A percentile compares a stretch with the other conserved stretches of the same genome.
These are phyloP conservation scores for Macrocybe gigantea DNA, from an alignment of 768 basidiomycete species.

Conservation along the genomic window DNA sequence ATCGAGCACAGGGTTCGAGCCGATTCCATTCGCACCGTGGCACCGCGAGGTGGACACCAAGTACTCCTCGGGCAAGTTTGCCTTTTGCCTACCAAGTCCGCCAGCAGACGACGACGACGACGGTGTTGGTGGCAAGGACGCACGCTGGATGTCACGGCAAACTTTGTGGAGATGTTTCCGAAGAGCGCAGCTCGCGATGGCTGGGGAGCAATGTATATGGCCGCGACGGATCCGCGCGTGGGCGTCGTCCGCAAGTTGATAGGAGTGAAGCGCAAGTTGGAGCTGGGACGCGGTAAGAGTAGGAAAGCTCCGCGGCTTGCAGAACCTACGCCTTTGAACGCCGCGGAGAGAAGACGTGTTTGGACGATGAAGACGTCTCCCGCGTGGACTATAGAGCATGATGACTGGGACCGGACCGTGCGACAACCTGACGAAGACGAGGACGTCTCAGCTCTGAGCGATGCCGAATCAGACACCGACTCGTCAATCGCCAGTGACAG, in stretches of 20 bases:
- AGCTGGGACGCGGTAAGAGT: background rate
- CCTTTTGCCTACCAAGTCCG: conserved; percentile 46
- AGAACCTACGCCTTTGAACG: too few relatives aligned
- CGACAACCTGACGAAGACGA: conserved; percentile 18
- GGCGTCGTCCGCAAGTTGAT: conserved; percentile 63
- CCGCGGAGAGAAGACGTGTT: too few relatives aligned
- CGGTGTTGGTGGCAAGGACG: background rate
- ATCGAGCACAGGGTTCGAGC: conserved; percentile 44
- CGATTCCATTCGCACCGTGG: conserved; percentile 65
- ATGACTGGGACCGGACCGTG: conserved; percentile 39
- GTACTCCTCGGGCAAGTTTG: conserved; percentile 70
- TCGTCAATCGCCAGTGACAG: conserved; percentile 30
- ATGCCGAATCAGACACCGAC: conserved; percentile 27
- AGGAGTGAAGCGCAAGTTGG: conserved; percentile 61
- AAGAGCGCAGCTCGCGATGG: conserved; percentile 9
- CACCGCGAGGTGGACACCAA: conserved; percentile 67
- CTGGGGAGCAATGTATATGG: conserved; percentile 52
- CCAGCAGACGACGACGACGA: conserved; percentile 42
- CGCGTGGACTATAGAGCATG: conserved; percentile 40
- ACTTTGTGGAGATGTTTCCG: background rate
- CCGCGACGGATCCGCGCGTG: conserved; percentile 66
- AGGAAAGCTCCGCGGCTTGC: too few relatives aligned
- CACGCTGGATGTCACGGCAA: too few relatives aligned
- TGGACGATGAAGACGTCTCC: conserved; percentile 24
- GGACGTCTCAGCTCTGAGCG: conserved; percentile 19